A percentile compares a stretch with the other conserved stretches of the same genome.
phyloP scores from a whole-genome alignment of 805 yeast genomes.

The Nakazawaea populi region DNA sequence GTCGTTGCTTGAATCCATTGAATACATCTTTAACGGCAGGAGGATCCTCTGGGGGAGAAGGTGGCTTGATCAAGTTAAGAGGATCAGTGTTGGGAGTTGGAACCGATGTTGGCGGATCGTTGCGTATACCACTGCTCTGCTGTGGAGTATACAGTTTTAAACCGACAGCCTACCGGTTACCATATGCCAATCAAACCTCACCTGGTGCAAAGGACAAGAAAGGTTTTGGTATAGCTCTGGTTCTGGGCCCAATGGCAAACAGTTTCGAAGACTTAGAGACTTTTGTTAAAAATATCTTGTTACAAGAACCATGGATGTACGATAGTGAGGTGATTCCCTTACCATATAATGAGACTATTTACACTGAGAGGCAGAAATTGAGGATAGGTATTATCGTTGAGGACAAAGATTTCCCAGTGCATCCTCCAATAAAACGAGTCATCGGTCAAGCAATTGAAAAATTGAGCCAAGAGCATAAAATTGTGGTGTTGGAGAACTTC shows the following conservation, averaged over 20 bases:
- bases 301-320: slow-evolving; percentile 18
- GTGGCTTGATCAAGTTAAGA: slow-evolving; percentile 31
- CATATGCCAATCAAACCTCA: slow-evolving; percentile 22
- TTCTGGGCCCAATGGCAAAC: slow-evolving; percentile 48
- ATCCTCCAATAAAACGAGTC: slow-evolving; percentile 49
- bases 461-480: slow-evolving; percentile 38
- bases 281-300: slow-evolving; percentile 31
- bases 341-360: slow-evolving; percentile 33
- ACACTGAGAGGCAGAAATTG: slow-evolving; percentile 24
- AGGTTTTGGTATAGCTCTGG: slow-evolving; percentile 19
- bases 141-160: slow-evolving; percentile 51
- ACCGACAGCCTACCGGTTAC: slow-evolving; percentile 35
- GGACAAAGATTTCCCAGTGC: slow-evolving; percentile 48
- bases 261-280: slow-evolving; percentile 41
- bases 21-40: slow-evolving; percentile 31
- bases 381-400: slow-evolving; percentile 47
- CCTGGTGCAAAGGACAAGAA: slow-evolving; percentile 19
- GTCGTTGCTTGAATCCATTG: slow-evolving; percentile 20
- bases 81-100: slow-evolving; percentile 38
- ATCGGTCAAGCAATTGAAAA: slow-evolving; percentile 23
- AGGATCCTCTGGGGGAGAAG: slow-evolving; percentile 52
- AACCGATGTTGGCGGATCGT: slow-evolving; percentile 50
- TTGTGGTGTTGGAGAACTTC: slow-evolving; percentile 24
- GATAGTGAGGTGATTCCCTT: slow-evolving; percentile 27
- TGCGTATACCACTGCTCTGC: slow-evolving; percentile 56